These are phyloP conservation scores for Aspergillus brasiliensis DNA, from an alignment of 2,329 filamentous ascomycete species.

Conservation along the genomic window DNA sequence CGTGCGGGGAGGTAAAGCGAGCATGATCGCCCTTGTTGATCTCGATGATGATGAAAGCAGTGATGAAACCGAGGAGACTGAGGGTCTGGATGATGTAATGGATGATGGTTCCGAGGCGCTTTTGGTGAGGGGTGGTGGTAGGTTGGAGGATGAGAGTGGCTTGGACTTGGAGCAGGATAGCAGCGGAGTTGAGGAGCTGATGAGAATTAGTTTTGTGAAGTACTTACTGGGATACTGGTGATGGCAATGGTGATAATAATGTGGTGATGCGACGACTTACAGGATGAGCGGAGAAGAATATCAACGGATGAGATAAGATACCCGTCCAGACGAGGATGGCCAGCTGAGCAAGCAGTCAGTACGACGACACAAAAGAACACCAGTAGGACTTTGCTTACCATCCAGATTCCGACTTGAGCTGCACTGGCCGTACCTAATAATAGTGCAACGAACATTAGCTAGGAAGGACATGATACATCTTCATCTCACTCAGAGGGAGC, in stretches of 20 bases:
- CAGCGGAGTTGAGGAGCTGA: slow-evolving; percentile 62
- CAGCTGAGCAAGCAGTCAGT: slow-evolving; percentile 51
- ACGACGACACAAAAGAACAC: too few relatives aligned
- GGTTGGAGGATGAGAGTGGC: slow-evolving; percentile 85
- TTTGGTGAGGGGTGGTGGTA: slow-evolving; percentile 75
- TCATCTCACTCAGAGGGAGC: background rate
- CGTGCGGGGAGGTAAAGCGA: slow-evolving; percentile 75
- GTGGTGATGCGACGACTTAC: slow-evolving; percentile 54
- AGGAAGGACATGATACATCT: background rate
- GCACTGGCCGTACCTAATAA: slow-evolving; percentile 77
- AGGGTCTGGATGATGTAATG: slow-evolving; percentile 71
- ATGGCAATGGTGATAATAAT: slow-evolving; percentile 35
- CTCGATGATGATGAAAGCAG: slow-evolving; percentile 50
- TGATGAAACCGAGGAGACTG: slow-evolving; percentile 44
- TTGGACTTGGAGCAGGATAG: slow-evolving; percentile 74
- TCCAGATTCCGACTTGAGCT: slow-evolving; percentile 75
- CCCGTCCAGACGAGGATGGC: slow-evolving; percentile 74
- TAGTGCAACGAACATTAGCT: background rate
- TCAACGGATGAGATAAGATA: slow-evolving; percentile 69
- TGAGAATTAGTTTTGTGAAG: background rate
- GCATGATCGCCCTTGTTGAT: slow-evolving; percentile 78
- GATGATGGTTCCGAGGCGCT: slow-evolving; percentile 61
- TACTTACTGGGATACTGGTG: background rate
- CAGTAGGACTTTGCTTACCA: slow-evolving; percentile 50
- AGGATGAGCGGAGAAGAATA: slow-evolving; percentile 87